phyloP scores from a whole-genome alignment of 139 green algal species.

The Haematococcus lacustris region DNA sequence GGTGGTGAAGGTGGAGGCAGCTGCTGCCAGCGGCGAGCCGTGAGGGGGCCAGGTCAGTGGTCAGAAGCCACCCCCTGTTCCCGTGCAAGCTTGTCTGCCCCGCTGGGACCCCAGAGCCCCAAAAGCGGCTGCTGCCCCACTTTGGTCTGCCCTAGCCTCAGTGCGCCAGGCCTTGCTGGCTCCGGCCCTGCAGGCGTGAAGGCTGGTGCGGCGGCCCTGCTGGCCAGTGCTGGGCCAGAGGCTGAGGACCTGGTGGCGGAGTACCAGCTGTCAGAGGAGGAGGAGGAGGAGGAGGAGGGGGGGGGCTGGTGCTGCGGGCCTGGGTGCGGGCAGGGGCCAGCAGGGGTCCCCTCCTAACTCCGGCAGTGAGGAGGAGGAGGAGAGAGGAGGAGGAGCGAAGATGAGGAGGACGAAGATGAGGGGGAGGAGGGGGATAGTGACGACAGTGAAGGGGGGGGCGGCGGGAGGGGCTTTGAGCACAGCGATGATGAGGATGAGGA shows the following conservation, averaged over 20 bases:
- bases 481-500: background rate
- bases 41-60: background rate
- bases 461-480: background rate
- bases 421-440: conserved; percentile 5
- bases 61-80: no score
- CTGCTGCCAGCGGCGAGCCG: no score
- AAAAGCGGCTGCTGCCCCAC: background rate
- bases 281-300: conserved; percentile 19
- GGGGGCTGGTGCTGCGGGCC: background rate
- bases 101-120: no score
- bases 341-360: background rate
- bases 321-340: background rate
- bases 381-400: no score
- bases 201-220: background rate
- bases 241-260: conserved; percentile 22
- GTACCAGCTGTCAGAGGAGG: conserved; percentile 43
- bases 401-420: background rate
- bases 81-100: no score
- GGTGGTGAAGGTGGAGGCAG: no score
- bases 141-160: background rate
- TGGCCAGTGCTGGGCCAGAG: background rate
- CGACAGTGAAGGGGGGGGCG: background rate
- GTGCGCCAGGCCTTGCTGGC: background rate
- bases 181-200: background rate
- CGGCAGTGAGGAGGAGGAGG: conserved; percentile 9